Evolutionary conservation across 1,139 yeast genomes (phyloP), one percentile per base, ranked within the genome.

Genomic region (Diutina catenulata): DNA sequence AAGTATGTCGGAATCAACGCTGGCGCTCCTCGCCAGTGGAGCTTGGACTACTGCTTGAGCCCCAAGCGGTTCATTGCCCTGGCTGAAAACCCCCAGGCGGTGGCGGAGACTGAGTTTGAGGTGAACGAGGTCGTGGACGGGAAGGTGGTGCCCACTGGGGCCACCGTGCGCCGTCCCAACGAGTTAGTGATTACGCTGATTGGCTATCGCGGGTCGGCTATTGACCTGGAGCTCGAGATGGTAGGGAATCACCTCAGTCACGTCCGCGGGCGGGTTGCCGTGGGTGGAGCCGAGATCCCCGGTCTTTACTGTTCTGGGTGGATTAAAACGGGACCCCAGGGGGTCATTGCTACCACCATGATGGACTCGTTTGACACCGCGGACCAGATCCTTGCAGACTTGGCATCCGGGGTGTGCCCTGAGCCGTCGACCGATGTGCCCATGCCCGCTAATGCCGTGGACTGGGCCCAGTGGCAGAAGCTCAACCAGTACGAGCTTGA

Each of bases 341-440:
- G 99, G 1, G 94, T 87, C 5, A 91, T 91, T 45, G 94, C 95
- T 11, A 71, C 82, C 13, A 86, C 98, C 0, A 84, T 91, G 83
- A 70, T 80, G 68, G 93, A 84, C 43, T 72, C 94, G 0, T 81
- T 79, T 49, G 76, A 75, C 26, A 82, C 87, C 0, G 91, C 84
- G 0, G 81, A 76, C 35, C 62, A 65, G n/a, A 60, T 86, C 0
- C 51, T 78, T 15, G 62, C 67, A 33, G 94, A 82, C 47, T 56
- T 71, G 37, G 43, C 55, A 8, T 53, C 56, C 18, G 60, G 54
- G 11, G 59, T 67, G 1, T 58, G 55, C 41, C 60, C 61, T 1
- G 56, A 51, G 3, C 41, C 43, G 1, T 18, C 35, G 3, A 26
- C 32, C 36, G 44, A 14, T 20, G 41, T 18, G 6, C 48, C 47